A percentile compares a stretch with the other conserved stretches of the same genome.
These are phyloP conservation scores for Basidiobolus meristosporus DNA, from an alignment of 371 early-diverging fungal species.

Conservation along the genomic window DNA sequence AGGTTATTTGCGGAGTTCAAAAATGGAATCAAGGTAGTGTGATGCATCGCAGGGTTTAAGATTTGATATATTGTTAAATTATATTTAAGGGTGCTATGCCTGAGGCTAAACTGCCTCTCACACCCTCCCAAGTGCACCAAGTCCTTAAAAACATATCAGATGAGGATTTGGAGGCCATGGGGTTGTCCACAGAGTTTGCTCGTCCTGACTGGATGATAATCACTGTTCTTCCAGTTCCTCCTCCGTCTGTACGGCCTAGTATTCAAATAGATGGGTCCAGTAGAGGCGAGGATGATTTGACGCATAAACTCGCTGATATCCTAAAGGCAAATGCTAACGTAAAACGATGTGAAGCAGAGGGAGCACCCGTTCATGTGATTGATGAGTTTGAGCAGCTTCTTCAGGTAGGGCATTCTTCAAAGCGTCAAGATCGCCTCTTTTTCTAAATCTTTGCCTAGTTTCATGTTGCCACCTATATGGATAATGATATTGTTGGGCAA, in stretches of 20 bases:
- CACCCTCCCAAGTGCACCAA: conserved; percentile 66
- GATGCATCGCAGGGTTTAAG: background rate
- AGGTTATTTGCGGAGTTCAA: conserved; percentile 54
- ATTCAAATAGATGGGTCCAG: conserved; percentile 91
- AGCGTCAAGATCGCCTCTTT: background rate
- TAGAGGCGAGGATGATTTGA: conserved; percentile 96
- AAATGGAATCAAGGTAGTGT: no score
- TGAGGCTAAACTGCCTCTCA: conserved; percentile 54
- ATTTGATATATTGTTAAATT: background rate
- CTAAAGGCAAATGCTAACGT: conserved; percentile 92
- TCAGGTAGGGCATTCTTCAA: conserved; percentile 49
- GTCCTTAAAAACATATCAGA: conserved; percentile 86
- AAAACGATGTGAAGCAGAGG: conserved; percentile 82
- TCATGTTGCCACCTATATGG: conserved; percentile 98
- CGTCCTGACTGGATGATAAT: conserved; percentile 99
- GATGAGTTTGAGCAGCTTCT: conserved; percentile 89
- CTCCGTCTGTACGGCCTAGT: conserved; percentile 96
- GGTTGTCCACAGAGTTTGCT: conserved; percentile 81
- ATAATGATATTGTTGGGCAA: conserved; percentile 97
- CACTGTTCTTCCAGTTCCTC: conserved; percentile 91
- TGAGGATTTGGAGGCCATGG: conserved; percentile 79
- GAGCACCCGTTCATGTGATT: conserved; percentile 89
- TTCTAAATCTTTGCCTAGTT: conserved; percentile 25
- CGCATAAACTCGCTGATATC: conserved; percentile 91
- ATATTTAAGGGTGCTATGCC: conserved; percentile 16